Evolutionary conservation across 1,284 basidiomycete species (phyloP), one percentile per base, ranked within the genome.

Genomic region (Sphaerobolus stellatus): DNA sequence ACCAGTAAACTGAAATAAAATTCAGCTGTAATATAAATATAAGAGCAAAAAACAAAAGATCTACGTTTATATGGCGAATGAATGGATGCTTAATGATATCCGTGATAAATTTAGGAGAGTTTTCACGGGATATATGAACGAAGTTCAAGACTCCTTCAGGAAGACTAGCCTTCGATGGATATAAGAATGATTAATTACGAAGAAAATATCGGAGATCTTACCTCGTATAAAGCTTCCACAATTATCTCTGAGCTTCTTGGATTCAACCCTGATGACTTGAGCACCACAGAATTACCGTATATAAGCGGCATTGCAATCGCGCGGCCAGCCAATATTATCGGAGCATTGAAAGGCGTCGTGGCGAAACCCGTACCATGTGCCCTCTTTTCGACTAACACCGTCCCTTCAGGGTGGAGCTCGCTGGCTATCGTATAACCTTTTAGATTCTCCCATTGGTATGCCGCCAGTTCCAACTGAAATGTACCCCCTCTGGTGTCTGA

Each of bases 281-380:
- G 61, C 1, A 89, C 75, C 2, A 83, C 78, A 0, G 83, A 82
- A 66, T 86, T 87, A 2, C 84, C 85, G 29, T 80, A 82, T 3
- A 85, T 70, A 22, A 87, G 69, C 0, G 84, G 80, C 9, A 79
- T 69, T 4, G 75, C 69, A 31, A 82, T 69, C 0, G 82, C 78
- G 13, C 83, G 71, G 3, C 82, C 57, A 1, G 75, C 63, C 18
- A 84, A 68, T 1, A 62, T 60, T 9, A 77, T 62, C 0, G 81
- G 76, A 4, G 74, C 75, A 59, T 83, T 81, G 72, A 72, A 74
- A 3, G 66, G 67, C 9, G 64, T 61, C 6, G 61, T 58, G 5
- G 62, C 59, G 33, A 61, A 64, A 16, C 38, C 49, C 7, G 69
- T 71, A 0, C 71, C 71, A 9, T 64, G 57, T 1, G 70, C 63